These are phyloP conservation scores for Hemisphaericaspora nanyangensis DNA, from an alignment of 805 yeast species.

Conservation along the genomic window DNA sequence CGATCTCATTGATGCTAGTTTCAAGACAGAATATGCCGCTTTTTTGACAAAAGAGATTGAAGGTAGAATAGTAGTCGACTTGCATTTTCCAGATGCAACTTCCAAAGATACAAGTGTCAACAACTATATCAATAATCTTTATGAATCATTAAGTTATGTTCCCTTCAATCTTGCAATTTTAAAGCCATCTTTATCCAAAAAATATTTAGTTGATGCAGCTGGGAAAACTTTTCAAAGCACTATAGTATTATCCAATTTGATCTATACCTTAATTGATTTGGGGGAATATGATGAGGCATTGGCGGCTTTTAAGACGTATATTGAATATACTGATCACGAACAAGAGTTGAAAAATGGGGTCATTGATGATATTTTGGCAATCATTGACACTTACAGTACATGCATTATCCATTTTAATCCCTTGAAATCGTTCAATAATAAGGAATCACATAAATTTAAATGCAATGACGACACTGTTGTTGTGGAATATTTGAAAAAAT, in stretches of 20 bases:
- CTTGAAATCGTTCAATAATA: constrained; percentile 19
- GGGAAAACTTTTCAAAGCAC: constrained; percentile 37
- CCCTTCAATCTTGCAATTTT: constrained; percentile 18
- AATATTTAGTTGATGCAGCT: constrained; percentile 26
- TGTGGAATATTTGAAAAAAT: constrained; percentile 12
- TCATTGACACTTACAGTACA: constrained; percentile 29
- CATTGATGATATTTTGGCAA: constrained; percentile 28
- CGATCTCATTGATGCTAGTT: constrained; percentile 12
- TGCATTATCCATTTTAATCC: constrained; percentile 37
- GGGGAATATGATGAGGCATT: constrained; percentile 41
- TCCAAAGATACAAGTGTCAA: constrained; percentile 14
- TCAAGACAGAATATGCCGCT: constrained; percentile 23
- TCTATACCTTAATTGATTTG: constrained; percentile 28
- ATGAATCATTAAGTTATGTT: constrained; percentile 23
- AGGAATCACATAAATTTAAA: constrained; percentile 19
- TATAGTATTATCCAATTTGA: constrained; percentile 26
- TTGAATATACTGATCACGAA: constrained; percentile 29
- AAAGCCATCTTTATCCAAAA: constrained; percentile 23
- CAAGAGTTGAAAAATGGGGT: constrained; percentile 26
- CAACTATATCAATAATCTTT: constrained; percentile 28
- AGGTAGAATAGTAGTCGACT: constrained; percentile 10
- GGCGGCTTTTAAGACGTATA: constrained; percentile 38
- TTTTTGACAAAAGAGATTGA: constrained; percentile 22
- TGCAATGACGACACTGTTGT: constrained; percentile 19
- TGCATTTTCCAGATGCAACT: constrained; percentile 30